phyloP scores from a whole-genome alignment of 148 eudicot genomes.

The Nyssa sinensis region DNA sequence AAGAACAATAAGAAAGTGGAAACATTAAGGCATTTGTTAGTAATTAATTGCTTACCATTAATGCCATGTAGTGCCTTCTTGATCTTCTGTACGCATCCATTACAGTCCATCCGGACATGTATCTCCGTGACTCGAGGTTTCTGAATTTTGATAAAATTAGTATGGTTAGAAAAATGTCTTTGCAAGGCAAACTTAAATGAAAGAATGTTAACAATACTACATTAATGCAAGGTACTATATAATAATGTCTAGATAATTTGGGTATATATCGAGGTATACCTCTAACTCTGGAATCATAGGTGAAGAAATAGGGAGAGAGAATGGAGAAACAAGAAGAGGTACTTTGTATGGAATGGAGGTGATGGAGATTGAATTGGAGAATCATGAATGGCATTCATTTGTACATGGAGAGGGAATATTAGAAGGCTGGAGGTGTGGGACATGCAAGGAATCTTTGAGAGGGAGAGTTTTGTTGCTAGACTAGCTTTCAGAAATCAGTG shows the following conservation, averaged over 20 bases:
- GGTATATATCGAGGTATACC: slow-evolving; percentile 42
- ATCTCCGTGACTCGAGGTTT: slow-evolving; percentile 79
- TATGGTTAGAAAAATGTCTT: slow-evolving; percentile 10
- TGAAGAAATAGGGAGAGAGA: slow-evolving; percentile 24
- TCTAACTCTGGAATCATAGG: slow-evolving; percentile 54
- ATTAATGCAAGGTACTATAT: background rate
- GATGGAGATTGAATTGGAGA: slow-evolving; percentile 36
- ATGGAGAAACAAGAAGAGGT: slow-evolving; percentile 17
- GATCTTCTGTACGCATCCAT: slow-evolving; percentile 92
- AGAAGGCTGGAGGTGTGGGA: slow-evolving; percentile 59
- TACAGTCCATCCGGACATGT: slow-evolving; percentile 86
- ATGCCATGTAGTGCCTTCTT: slow-evolving; percentile 83
- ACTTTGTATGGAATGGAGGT: slow-evolving; percentile 25
- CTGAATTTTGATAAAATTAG: slow-evolving; percentile 46
- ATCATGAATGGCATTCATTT: slow-evolving; percentile 40
- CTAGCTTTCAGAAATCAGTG: slow-evolving; percentile 13
- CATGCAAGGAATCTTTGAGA: slow-evolving; percentile 61
- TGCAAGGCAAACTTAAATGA: background rate
- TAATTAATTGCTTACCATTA: slow-evolving; percentile 47
- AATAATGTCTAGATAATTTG: slow-evolving; percentile 6
- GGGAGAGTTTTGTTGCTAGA: slow-evolving; percentile 1
- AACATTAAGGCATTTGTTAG: background rate
- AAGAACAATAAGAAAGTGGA: background rate
- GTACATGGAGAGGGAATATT: slow-evolving; percentile 56
- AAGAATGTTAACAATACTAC: background rate